Evolutionary conservation across 805 yeast genomes (phyloP).

Genomic region (Candida maris): DNA sequence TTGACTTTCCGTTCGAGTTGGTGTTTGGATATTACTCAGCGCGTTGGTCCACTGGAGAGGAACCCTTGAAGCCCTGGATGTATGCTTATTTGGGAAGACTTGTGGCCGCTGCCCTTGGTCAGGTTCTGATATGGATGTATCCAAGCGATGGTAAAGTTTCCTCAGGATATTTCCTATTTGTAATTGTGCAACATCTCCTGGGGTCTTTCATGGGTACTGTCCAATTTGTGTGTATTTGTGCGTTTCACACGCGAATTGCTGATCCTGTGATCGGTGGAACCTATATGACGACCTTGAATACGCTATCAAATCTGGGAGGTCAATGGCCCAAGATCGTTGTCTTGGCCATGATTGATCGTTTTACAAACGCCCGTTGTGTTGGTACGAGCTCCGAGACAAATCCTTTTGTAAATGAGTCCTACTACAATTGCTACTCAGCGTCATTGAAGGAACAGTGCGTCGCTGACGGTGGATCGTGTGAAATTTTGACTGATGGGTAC

Average conservation of each 20-base stretch:
- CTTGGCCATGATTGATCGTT: conserved; percentile 71
- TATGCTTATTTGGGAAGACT: conserved; percentile 81
- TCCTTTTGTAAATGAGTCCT: conserved; percentile 24
- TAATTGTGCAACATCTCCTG: conserved; percentile 76
- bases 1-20: conserved; percentile 95
- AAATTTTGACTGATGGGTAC: conserved; percentile 71
- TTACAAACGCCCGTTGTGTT: conserved; percentile 64
- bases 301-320: conserved; percentile 90
- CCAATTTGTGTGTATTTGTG: conserved; percentile 90
- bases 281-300: conserved; percentile 93
- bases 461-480: conserved; percentile 52
- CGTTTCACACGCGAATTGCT: conserved; percentile 93
- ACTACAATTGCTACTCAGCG: conserved; percentile 29
- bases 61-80: conserved; percentile 86
- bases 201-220: conserved; percentile 93
- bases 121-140: conserved; percentile 64
- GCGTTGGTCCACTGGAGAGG: conserved; percentile 80
- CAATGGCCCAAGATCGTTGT: conserved; percentile 94
- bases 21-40: conserved; percentile 95
- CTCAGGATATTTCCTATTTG: conserved; percentile 56
- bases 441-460: conserved; percentile 47
- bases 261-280: conserved; percentile 97
- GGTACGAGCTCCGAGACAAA: conserved; percentile 20
- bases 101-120: conserved; percentile 71
- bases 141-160: conserved; percentile 55